Evolutionary conservation across 805 yeast species (phyloP), one percentile per base, ranked within the genome.

Genomic region (Saccharomyces kudriavzevii): DNA sequence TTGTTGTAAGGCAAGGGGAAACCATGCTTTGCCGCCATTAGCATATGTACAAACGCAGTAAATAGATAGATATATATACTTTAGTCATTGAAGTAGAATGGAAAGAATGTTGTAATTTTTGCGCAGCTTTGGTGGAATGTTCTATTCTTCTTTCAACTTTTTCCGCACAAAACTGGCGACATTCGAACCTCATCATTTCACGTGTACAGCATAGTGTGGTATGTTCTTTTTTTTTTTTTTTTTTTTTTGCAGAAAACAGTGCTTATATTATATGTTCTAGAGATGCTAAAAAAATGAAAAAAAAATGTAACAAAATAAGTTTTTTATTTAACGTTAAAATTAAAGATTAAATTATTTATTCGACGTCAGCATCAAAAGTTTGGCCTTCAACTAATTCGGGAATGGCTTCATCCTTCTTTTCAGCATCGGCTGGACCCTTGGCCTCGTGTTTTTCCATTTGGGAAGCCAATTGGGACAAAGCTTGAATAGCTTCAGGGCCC

Each of bases 401-500:
- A 62, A 84, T 83, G 61, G 83, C 86, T 67, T 81, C 87, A 59
- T 79, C 84, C 61, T 75, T 84, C 55, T 75, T 81, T 50, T 52
- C 60, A 60, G 72, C 78, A 55, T 72, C 81, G 52, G 69, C 77
- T 60, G 70, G 76, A 55, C 75, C 78, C 59, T 72, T 75, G 57
- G 71, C 76, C 52, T 61, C 71, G 60, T 72, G 75, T 59, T 76
- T 74, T 78, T 89, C 91, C 74, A 88, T 76, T 74, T 87, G 91
- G 76, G 87, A 87, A 59, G 97, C 97, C 74, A 92, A 80, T 77
- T 85, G 81, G 72, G 89, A 85, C 74, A 92, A 81, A 75, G 89
- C 84, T 71, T 85, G 87, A 72, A 89, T 83, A 77, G 94, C 88
- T 76, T 92, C 98, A 64, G 96, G 88, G 70, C 97, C 96, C 77